Evolutionary conservation across 306 rosid genomes (phyloP).

Genomic region (Vigna unguiculata): DNA sequence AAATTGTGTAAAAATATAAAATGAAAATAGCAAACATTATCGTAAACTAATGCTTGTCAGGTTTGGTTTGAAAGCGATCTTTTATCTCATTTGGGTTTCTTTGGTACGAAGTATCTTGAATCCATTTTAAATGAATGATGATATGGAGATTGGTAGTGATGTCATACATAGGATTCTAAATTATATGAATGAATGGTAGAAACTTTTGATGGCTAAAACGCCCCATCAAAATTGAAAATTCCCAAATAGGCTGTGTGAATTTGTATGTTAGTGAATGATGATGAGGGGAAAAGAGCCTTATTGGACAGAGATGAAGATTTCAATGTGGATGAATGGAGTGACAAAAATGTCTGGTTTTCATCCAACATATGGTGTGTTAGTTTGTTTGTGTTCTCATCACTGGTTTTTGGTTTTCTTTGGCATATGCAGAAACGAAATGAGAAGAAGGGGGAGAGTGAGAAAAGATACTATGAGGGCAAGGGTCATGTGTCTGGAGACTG

Average conservation of each 20-base stretch:
- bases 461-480: conserved; percentile 78
- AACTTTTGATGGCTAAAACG: background rate
- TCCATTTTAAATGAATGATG: background rate
- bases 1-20: background rate
- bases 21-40: background rate
- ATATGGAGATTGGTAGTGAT: no score
- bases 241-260: background rate
- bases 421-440: conserved; percentile 86
- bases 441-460: conserved; percentile 90
- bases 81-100: background rate
- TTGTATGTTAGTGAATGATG: background rate
- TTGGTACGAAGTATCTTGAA: background rate
- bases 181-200: background rate
- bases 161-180: background rate
- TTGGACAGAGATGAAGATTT: background rate
- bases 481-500: conserved; percentile 73
- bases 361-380: background rate
- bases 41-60: background rate
- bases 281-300: background rate
- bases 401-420: background rate
- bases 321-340: background rate
- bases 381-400: background rate
- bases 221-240: background rate
- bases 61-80: background rate
- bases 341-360: conserved; percentile 3